phyloP scores from a whole-genome alignment of 2,329 filamentous ascomycete genomes.

The Ophiostoma populinum region DNA sequence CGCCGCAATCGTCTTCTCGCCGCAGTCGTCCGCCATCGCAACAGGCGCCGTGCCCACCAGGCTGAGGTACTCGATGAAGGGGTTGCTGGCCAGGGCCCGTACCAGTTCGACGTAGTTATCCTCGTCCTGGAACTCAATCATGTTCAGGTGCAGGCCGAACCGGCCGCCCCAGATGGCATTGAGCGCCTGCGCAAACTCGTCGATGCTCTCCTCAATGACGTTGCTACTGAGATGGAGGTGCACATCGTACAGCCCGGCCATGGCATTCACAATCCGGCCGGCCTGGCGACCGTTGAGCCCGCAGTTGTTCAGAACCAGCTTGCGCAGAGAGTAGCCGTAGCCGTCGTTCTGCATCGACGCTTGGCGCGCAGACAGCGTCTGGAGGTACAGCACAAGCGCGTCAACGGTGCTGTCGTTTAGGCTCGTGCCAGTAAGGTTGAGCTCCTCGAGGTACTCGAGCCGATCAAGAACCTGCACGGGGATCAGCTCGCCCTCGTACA shows the following conservation, averaged over 20 bases:
- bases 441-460: conserved; percentile 31
- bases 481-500: conserved; percentile 27
- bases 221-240: conserved; percentile 34
- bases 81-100: conserved; percentile 30
- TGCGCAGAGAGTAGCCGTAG: conserved; percentile 14
- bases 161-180: conserved; percentile 27
- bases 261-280: conserved; percentile 31
- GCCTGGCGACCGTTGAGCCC: conserved; percentile 32
- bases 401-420: conserved; percentile 25
- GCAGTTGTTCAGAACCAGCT: conserved; percentile 32
- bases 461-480: conserved; percentile 24
- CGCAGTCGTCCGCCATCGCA: conserved; percentile 20
- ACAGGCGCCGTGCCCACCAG: conserved; percentile 34
- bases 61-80: conserved; percentile 32
- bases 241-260: conserved; percentile 28
- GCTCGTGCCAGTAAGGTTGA: conserved; percentile 36
- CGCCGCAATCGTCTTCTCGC: conserved; percentile 28
- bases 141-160: conserved; percentile 33
- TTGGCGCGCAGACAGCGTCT: conserved; percentile 8
- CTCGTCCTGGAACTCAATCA: conserved; percentile 39
- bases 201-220: conserved; percentile 33
- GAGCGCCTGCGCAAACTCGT: conserved; percentile 31
- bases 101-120: conserved; percentile 33
- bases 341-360: conserved; percentile 3
- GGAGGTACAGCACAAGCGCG: conserved; percentile 28